Base-by-base conservation (phyloP, 2,329 filamentous ascomycete genomes). In the Aspergillus pseudoglaucus region DNA sequence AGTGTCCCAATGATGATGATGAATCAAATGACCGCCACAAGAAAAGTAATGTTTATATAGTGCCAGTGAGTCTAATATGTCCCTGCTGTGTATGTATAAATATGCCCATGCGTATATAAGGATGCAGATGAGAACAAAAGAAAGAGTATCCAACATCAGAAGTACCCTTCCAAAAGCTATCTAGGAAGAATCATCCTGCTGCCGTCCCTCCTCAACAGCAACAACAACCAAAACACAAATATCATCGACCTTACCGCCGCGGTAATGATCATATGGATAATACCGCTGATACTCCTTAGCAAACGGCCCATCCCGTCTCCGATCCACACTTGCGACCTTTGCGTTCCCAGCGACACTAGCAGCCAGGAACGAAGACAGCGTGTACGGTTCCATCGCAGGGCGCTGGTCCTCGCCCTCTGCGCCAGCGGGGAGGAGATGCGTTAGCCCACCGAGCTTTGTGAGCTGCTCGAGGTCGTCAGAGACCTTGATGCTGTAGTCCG, bases 221-320 rank as follows among this genome's bases (percentile, higher is more conserved):
- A 95, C 75, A 27, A 84, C 82, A 12, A 90, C 84, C 44, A 98
- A 75, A 4, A 89, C 89, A 60, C 89, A 91, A 50, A 98, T 96
- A 67, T 98, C 93, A 65, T 98, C 93, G 17, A 94, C 81, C 69
- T 98, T 98, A 45, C 93, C 93, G 49, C 93, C 93, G 49, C 83
- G 83, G 82, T 88, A 98, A 49, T 83, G 81, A 67, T 97, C 91
- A 33, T 84, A 76, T 0, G 93, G 91, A 58, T 88, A 95, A 62
- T 87, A 84, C 62, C 84, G 87, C 65, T 93, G 88, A 17, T 96
- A 89, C 67, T 96, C 90, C 69, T 88, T 95, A 37, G 93, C 90
- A 68, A 98, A 98, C 0, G 93, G 93, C 0, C 91, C 90, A 65
- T 97, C 88, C 45, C 88, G 74, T 60, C 86, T 88, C 43, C 78